phyloP scores from a whole-genome alignment of 495 filamentous ascomycete genomes.

The Neurospora discreta region DNA sequence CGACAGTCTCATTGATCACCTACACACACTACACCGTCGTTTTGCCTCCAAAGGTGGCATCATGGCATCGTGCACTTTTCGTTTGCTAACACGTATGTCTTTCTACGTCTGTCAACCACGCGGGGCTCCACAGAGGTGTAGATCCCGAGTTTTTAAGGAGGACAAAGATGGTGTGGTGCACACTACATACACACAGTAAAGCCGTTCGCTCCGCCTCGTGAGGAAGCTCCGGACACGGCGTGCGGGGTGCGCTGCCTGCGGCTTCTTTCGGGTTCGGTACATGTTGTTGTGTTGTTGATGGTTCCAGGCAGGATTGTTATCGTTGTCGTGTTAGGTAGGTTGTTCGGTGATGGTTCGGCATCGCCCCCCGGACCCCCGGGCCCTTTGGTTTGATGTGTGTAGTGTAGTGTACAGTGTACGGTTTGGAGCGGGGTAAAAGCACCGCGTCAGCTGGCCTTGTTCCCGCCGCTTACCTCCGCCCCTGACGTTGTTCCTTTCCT shows the following conservation, averaged over 20 bases:
- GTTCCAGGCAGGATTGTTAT: neutral
- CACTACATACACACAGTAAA: neutral
- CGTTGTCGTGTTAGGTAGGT: neutral
- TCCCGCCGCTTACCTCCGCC: neutral
- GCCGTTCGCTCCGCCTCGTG: neutral
- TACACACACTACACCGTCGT: neutral
- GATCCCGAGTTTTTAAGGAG: neutral
- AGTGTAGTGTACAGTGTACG: too few species aligned
- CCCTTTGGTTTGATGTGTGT: neutral
- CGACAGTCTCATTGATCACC: neutral
- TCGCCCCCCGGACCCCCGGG: neutral
- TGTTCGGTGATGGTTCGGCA: conserved; percentile 20
- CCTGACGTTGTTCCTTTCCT: neutral
- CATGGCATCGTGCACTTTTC: neutral
- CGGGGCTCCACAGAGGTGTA: neutral
- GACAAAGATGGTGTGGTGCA: neutral
- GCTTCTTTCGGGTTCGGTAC: neutral
- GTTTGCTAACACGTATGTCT: neutral
- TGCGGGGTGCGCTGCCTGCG: neutral
- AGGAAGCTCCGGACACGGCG: neutral
- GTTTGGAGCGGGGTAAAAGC: conserved; percentile 3
- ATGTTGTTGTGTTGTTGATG: neutral
- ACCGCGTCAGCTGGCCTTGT: neutral
- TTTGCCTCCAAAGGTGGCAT: neutral
- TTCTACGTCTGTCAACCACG: neutral